phyloP scores from a whole-genome alignment of 768 basidiomycete species.

The Suillus plorans region DNA sequence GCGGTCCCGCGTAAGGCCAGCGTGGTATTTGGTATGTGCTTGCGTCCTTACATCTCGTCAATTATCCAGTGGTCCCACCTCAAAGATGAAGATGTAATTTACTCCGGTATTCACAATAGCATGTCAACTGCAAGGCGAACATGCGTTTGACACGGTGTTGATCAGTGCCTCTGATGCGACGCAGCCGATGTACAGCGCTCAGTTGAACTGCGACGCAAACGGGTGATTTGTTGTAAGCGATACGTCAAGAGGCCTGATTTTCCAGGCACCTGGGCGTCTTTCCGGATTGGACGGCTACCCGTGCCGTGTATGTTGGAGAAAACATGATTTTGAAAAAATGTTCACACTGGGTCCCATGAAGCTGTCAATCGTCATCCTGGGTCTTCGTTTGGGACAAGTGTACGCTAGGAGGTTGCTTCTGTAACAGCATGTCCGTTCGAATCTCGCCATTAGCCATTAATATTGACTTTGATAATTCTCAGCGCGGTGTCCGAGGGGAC shows the following conservation, averaged over 20 bases:
- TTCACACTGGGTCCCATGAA: not conserved
- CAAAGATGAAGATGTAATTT: not conserved
- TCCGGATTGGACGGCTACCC: not conserved
- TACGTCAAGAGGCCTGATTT: not conserved
- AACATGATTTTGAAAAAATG: too few species aligned
- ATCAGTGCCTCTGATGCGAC: constrained; percentile 1
- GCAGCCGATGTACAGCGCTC: not conserved
- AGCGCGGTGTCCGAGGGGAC: constrained; percentile 34
- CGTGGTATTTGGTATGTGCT: not conserved
- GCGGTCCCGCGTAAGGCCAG: not conserved
- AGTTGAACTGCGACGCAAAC: not conserved
- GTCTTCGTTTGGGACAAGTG: not conserved
- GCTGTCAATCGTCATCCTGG: not conserved
- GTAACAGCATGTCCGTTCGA: constrained; percentile 19
- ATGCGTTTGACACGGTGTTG: constrained; percentile 5
- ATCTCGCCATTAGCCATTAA: constrained; percentile 12
- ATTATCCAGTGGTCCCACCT: not conserved
- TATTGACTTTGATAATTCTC: constrained; percentile 8
- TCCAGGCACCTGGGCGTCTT: not conserved
- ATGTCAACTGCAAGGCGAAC: constrained; percentile 4
- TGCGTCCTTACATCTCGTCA: not conserved
- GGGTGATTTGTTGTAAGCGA: not conserved
- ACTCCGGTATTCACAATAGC: constrained; percentile 1
- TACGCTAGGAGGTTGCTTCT: not conserved
- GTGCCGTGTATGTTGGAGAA: not conserved